These are phyloP conservation scores for Aureobasidium lini DNA, from an alignment of 2,329 filamentous ascomycete genomes.

Conservation along the genomic window DNA sequence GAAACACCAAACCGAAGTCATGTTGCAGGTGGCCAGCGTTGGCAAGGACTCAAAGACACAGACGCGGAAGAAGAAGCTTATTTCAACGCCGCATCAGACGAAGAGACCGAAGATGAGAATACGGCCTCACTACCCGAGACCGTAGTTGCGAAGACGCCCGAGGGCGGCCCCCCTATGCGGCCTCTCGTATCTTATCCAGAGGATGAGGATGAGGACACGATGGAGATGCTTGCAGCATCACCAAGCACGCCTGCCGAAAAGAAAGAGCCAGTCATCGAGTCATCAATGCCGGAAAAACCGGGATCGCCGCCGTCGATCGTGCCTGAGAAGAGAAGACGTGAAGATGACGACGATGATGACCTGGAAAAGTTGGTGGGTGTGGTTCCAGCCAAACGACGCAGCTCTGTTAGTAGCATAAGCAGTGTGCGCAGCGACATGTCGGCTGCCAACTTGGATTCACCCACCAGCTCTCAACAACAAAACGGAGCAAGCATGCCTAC, in stretches of 20 bases:
- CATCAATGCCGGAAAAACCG: conserved; percentile 22
- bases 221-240: conserved; percentile 40
- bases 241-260: conserved; percentile 24
- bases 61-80: conserved; percentile 87
- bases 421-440: conserved; percentile 22
- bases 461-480: conserved; percentile 15
- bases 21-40: conserved; percentile 52
- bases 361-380: conserved; percentile 65
- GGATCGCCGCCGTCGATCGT: conserved; percentile 61
- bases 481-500: conserved; percentile 21
- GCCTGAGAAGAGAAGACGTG: conserved; percentile 81
- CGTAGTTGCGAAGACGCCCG: conserved; percentile 36
- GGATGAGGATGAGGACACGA: conserved; percentile 56
- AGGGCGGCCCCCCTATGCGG: conserved; percentile 59
- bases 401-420: conserved; percentile 23
- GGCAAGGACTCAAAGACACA: conserved; percentile 67
- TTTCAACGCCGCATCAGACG: conserved; percentile 74
- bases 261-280: conserved; percentile 19
- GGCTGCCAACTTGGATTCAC: conserved; percentile 17
- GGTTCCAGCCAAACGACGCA: conserved; percentile 37
- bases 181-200: conserved; percentile 88
- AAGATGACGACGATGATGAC: conserved; percentile 91
- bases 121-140: conserved; percentile 23
- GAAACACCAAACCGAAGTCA: conserved; percentile 39
- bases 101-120: conserved; percentile 61